Percentiles rank a stretch among this genome's conserved stretches.
These are phyloP conservation scores for Lepraria neglecta DNA, from an alignment of 495 filamentous ascomycete genomes.

Conservation along the genomic window DNA sequence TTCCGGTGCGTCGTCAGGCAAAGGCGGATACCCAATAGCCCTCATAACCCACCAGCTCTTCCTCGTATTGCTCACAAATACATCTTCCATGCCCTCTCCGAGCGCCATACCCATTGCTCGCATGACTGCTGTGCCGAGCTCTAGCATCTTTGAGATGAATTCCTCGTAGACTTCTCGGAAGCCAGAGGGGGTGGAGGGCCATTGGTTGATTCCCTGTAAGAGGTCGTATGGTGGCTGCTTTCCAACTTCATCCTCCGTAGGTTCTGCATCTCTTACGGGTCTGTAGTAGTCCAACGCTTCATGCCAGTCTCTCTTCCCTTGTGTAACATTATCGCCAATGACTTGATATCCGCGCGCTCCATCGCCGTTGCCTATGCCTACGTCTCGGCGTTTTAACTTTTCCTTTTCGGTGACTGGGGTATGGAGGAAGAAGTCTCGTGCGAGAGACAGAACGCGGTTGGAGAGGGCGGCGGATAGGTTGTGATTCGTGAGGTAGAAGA, in stretches of 20 bases:
- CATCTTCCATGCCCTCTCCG: conserved; percentile 23
- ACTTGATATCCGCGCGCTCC: conserved; percentile 15
- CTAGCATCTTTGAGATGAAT: conserved; percentile 1
- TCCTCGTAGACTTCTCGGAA: not conserved
- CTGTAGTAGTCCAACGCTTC: conserved; percentile 13
- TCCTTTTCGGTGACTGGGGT: not conserved
- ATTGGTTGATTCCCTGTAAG: conserved; percentile 3
- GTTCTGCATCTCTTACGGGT: not conserved
- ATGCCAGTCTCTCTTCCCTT: conserved; percentile 10
- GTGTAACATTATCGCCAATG: conserved; percentile 14
- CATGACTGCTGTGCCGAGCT: conserved; percentile 28
- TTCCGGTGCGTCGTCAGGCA: not conserved
- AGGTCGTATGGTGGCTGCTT: conserved; percentile 4
- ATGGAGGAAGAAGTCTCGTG: conserved; percentile 11
- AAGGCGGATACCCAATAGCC: conserved; percentile 25
- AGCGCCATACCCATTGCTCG: conserved; percentile 39
- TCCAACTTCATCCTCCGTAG: not conserved
- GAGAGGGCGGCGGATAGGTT: conserved; percentile 6
- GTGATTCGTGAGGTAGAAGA: conserved; percentile 21
- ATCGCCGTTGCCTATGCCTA: not conserved
- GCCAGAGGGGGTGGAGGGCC: not conserved
- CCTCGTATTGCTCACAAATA: conserved; percentile 15
- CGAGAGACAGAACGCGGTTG: not conserved
- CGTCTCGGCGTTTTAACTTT: not conserved
- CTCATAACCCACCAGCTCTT: conserved; percentile 24